These are phyloP conservation scores for Monosporascus sp. DNA, from an alignment of 2,329 filamentous ascomycete species.

Conservation along the genomic window DNA sequence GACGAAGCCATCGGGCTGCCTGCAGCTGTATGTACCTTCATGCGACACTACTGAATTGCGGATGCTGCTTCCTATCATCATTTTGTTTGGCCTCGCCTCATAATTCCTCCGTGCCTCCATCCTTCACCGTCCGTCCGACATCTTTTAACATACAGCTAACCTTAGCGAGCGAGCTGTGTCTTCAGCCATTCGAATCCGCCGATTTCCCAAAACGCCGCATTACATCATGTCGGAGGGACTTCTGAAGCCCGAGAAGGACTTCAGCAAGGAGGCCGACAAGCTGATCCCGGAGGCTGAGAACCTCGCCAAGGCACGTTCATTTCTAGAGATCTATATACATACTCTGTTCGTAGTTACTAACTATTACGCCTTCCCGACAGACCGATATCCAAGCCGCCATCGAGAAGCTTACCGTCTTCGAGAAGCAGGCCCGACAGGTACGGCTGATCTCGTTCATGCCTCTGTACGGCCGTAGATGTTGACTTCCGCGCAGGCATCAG, in stretches of 20 bases:
- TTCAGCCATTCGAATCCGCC: not conserved
- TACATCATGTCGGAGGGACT: conserved; percentile 71
- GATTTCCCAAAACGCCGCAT: not conserved
- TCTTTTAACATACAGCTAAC: too few species aligned
- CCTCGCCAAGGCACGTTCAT: conserved; percentile 67
- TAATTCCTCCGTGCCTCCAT: too few species aligned
- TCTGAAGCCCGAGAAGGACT: conserved; percentile 97
- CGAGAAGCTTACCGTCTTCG: conserved; percentile 84
- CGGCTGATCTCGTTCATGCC: conserved; percentile 17
- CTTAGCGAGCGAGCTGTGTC: not conserved
- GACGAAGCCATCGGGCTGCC: not conserved
- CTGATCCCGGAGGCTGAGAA: conserved; percentile 86
- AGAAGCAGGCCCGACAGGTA: conserved; percentile 97
- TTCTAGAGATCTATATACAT: conserved; percentile 8
- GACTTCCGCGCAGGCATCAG: conserved; percentile 65
- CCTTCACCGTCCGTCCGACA: too few species aligned
- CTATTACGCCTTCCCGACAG: conserved; percentile 31
- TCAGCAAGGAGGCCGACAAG: conserved; percentile 90
- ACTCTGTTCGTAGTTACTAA: conserved; percentile 1
- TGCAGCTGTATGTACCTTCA: not conserved
- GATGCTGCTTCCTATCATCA: not conserved
- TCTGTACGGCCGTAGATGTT: conserved; percentile 8
- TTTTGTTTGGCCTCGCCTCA: too few species aligned
- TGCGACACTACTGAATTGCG: not conserved
- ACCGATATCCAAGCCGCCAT: conserved; percentile 79